Percentiles rank a stretch among this genome's conserved stretches.
phyloP scores from a whole-genome alignment of 306 rosid species.

The Prunus kanzakura region DNA sequence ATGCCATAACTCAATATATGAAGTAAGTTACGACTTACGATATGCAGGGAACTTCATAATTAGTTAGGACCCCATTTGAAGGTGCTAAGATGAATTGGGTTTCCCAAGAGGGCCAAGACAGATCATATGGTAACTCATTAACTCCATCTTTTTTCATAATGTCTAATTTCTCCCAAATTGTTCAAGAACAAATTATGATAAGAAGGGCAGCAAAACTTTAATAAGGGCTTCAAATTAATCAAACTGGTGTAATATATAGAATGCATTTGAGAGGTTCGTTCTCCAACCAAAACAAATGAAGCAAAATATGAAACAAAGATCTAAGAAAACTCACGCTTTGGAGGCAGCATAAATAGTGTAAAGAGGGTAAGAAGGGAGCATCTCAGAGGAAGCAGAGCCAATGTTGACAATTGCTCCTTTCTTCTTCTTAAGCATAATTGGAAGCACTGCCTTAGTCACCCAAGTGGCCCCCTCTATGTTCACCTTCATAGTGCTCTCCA shows the following conservation, averaged over 20 bases:
- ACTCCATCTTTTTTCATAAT: neutral
- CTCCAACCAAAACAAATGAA: too few species aligned
- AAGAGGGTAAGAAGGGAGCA: slow-evolving; percentile 46
- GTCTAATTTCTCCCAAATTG: neutral
- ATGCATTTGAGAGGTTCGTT: too few species aligned
- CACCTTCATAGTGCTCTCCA: slow-evolving; percentile 23
- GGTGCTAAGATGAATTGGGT: neutral
- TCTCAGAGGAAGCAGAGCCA: slow-evolving; percentile 45
- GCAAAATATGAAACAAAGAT: neutral
- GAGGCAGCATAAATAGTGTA: slow-evolving; percentile 48
- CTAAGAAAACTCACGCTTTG: slow-evolving; percentile 43
- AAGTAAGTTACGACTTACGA: neutral
- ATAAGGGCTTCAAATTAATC: neutral
- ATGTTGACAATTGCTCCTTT: slow-evolving; percentile 54
- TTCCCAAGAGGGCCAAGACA: neutral
- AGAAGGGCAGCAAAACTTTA: too few species aligned
- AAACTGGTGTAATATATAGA: neutral
- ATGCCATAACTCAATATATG: neutral
- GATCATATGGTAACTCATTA: neutral
- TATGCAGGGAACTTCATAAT: neutral
- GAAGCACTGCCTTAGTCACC: slow-evolving; percentile 50
- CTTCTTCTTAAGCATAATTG: slow-evolving; percentile 47
- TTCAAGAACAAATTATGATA: neutral
- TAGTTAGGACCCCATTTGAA: neutral
- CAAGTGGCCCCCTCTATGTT: slow-evolving; percentile 47